Evolutionary conservation across 805 yeast species (phyloP).

Genomic region (Brettanomyces sp.): DNA sequence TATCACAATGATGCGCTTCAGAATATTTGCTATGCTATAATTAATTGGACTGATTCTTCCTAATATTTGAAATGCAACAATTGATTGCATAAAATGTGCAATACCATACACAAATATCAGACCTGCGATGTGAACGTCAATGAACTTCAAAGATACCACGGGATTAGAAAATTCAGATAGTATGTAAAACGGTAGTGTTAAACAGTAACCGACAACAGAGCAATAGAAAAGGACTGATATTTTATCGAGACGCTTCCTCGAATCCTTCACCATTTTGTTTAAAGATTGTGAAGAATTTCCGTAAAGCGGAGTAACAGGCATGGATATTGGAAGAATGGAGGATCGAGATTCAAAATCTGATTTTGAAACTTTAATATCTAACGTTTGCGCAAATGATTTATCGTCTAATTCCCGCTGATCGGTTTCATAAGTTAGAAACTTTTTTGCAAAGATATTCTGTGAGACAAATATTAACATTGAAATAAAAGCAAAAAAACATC

Average conservation of each 20-base stretch:
- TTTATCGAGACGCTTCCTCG: constrained; percentile 48
- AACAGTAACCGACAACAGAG: constrained; percentile 54
- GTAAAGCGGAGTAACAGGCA: constrained; percentile 17
- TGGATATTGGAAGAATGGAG: constrained; percentile 25
- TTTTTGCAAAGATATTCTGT: constrained; percentile 76
- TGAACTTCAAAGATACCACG: constrained; percentile 23
- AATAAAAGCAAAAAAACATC: constrained; percentile 41
- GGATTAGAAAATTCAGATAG: constrained; percentile 39
- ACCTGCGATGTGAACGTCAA: constrained; percentile 18
- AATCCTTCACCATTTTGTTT: constrained; percentile 14
- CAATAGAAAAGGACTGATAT: constrained; percentile 65
- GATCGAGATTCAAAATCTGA: constrained; percentile 26
- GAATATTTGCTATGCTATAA: constrained; percentile 69
- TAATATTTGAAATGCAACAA: constrained; percentile 67
- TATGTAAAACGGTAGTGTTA: constrained; percentile 62
- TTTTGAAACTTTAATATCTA: constrained; percentile 21
- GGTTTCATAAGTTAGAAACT: constrained; percentile 40
- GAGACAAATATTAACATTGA: constrained; percentile 64
- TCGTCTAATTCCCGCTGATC: constrained; percentile 8
- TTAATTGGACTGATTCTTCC: constrained; percentile 68
- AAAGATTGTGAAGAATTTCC: constrained; percentile 18
- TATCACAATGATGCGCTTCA: constrained; percentile 66
- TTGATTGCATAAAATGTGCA: constrained; percentile 63
- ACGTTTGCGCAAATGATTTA: constrained; percentile 17
- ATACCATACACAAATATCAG: constrained; percentile 54